Percentiles rank a stretch among this genome's conserved stretches.
Conservation (phyloP, 331 rosid genomes). For the Telfairia occidentalis region DNA sequence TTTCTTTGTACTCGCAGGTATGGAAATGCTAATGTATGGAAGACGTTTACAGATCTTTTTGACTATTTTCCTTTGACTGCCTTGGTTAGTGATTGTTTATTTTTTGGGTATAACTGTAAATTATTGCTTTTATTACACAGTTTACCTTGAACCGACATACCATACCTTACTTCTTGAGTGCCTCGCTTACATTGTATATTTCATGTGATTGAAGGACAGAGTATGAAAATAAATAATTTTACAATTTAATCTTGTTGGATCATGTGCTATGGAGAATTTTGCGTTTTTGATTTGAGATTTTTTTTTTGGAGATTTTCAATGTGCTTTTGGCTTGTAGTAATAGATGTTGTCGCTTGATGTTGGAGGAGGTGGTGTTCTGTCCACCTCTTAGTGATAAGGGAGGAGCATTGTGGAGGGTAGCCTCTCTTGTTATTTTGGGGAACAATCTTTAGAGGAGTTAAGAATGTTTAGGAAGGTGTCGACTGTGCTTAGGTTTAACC, state of each 20-base stretch:
- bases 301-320: not conserved
- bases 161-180: not conserved
- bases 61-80: slow-evolving; percentile 74
- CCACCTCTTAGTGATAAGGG: too few relatives aligned
- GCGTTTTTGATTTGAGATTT: not conserved
- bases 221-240: not conserved
- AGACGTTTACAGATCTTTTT: slow-evolving; percentile 91
- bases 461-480: not conserved
- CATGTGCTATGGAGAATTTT: not conserved
- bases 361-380: not conserved
- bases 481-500: not conserved
- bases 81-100: slow-evolving; percentile 56
- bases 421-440: not conserved
- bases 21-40: slow-evolving; percentile 95
- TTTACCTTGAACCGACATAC: not conserved
- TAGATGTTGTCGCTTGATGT: not conserved
- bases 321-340: not conserved
- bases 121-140: not conserved
- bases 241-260: not conserved
- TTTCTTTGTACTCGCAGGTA: slow-evolving; percentile 42
- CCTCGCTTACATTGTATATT: not conserved
- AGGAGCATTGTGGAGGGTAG: too few relatives aligned
- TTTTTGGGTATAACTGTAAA: not conserved
- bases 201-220: not conserved
- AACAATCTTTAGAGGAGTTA: not conserved